These are phyloP conservation scores for Aspergillus felis DNA, from an alignment of 2,329 filamentous ascomycete genomes.

Conservation along the genomic window DNA sequence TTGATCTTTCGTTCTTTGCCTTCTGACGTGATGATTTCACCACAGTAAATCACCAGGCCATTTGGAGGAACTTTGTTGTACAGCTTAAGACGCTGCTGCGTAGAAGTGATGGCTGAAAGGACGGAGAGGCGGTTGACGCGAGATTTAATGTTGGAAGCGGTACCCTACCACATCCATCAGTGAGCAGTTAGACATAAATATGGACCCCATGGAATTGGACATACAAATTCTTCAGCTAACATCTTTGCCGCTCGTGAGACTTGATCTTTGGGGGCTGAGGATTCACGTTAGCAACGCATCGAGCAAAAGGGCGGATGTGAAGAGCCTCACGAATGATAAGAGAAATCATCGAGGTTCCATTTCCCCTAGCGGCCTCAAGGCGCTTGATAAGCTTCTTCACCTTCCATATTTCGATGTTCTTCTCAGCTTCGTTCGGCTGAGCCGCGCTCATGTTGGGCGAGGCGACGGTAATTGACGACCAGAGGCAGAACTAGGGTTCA, in stretches of 20 bases:
- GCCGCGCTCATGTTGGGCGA: slow-evolving; percentile 75
- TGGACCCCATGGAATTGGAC: slow-evolving; percentile 29
- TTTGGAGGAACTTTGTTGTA: slow-evolving; percentile 99
- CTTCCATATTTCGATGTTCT: slow-evolving; percentile 88
- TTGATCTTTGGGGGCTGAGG: slow-evolving; percentile 90
- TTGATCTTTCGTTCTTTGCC: slow-evolving; percentile 99
- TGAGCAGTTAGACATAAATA: neutral
- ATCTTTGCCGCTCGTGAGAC: slow-evolving; percentile 95
- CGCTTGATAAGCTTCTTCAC: slow-evolving; percentile 99
- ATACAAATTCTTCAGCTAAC: slow-evolving; percentile 99
- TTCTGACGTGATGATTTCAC: slow-evolving; percentile 98
- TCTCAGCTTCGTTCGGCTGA: slow-evolving; percentile 85
- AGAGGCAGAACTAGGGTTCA: slow-evolving; percentile 15
- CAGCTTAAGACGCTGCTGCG: slow-evolving; percentile 96
- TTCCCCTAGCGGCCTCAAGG: slow-evolving; percentile 92
- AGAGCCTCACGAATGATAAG: slow-evolving; percentile 83
- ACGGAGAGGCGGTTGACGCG: slow-evolving; percentile 98
- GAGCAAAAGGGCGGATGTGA: neutral
- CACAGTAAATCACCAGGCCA: slow-evolving; percentile 96
- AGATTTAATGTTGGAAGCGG: slow-evolving; percentile 98
- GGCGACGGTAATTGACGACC: slow-evolving; percentile 24
- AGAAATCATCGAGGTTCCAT: slow-evolving; percentile 99
- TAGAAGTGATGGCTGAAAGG: slow-evolving; percentile 96
- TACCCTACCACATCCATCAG: slow-evolving; percentile 59
- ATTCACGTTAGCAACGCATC: slow-evolving; percentile 16